Conservation (phyloP, 164 flowering plant genomes). For the Stephania japonica region DNA sequence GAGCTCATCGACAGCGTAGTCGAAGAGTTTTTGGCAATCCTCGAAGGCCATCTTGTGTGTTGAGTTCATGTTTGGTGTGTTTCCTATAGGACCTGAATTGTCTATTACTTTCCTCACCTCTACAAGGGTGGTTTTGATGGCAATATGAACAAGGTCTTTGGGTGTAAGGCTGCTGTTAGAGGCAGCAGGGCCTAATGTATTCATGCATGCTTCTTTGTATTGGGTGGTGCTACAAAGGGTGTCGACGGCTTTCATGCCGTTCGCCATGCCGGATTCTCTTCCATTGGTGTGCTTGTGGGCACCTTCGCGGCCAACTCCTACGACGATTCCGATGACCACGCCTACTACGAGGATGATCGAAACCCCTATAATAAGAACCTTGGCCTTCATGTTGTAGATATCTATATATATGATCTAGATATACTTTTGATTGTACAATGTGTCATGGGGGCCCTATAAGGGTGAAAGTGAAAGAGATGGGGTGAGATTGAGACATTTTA, state of each 20-base stretch:
- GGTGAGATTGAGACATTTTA: no score
- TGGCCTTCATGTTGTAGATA: conserved; percentile 7
- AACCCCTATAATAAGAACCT: conserved; percentile 12
- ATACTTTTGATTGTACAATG: no score
- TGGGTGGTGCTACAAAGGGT: conserved; percentile 39
- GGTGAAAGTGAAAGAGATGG: no score
- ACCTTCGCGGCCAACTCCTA: conserved; percentile 9
- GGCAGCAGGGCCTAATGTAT: conserved; percentile 23
- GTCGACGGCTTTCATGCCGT: conserved; percentile 28
- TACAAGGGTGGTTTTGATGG: conserved; percentile 28
- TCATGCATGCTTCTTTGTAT: conserved; percentile 35
- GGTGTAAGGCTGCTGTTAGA: conserved; percentile 34
- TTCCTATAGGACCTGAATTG: conserved; percentile 21
- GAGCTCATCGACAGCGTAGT: conserved; percentile 28
- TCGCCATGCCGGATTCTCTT: not conserved
- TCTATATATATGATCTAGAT: no score
- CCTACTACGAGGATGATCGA: conserved; percentile 36
- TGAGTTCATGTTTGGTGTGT: conserved; percentile 24
- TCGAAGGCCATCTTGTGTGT: conserved; percentile 20
- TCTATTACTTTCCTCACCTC: conserved; percentile 25
- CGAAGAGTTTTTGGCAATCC: conserved; percentile 30
- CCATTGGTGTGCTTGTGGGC: not conserved
- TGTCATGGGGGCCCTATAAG: no score
- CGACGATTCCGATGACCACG: conserved; percentile 25
- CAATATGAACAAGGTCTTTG: conserved; percentile 34